phyloP scores from a whole-genome alignment of 2,329 filamentous ascomycete genomes.

The Aspergillus alliaceus region DNA sequence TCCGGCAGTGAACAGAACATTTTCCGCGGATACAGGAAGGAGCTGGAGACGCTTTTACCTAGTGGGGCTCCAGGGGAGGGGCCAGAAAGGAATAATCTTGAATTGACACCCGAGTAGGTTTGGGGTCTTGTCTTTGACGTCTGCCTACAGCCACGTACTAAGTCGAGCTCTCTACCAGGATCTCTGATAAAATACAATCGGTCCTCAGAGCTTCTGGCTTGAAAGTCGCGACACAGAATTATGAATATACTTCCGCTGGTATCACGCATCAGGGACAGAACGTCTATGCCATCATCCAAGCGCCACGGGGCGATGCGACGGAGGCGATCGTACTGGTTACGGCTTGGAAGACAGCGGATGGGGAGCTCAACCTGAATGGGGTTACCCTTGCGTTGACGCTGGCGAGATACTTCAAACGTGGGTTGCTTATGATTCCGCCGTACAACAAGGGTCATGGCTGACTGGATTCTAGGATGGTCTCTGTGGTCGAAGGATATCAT shows the following conservation, averaged over 20 bases:
- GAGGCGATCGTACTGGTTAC: conserved; percentile 93
- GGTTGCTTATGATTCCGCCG: conserved; percentile 17
- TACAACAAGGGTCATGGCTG: conserved; percentile 8
- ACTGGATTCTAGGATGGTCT: conserved; percentile 68
- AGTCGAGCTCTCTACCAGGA: conserved; percentile 25
- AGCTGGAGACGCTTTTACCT: conserved; percentile 60
- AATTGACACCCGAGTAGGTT: conserved; percentile 31
- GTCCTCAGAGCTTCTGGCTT: conserved; percentile 78
- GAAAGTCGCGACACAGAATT: conserved; percentile 85
- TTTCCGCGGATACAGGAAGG: conserved; percentile 84
- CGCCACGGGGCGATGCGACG: conserved; percentile 90
- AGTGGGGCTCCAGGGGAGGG: conserved; percentile 13
- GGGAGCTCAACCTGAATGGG: conserved; percentile 78
- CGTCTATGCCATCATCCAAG: conserved; percentile 88
- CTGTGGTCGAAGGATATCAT: conserved; percentile 99
- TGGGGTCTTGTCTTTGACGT: not conserved
- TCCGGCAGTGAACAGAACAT: conserved; percentile 94
- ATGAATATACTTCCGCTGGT: conserved; percentile 78
- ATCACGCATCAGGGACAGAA: conserved; percentile 78
- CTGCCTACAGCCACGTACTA: conserved; percentile 8
- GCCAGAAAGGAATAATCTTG: conserved; percentile 12
- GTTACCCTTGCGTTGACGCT: conserved; percentile 83
- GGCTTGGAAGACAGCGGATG: conserved; percentile 80
- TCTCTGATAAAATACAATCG: conserved; percentile 70
- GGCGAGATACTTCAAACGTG: conserved; percentile 89